Evolutionary conservation across 495 filamentous ascomycete species (phyloP), one percentile per base, ranked within the genome.

Genomic region (Antarctomyces pellizariae): DNA sequence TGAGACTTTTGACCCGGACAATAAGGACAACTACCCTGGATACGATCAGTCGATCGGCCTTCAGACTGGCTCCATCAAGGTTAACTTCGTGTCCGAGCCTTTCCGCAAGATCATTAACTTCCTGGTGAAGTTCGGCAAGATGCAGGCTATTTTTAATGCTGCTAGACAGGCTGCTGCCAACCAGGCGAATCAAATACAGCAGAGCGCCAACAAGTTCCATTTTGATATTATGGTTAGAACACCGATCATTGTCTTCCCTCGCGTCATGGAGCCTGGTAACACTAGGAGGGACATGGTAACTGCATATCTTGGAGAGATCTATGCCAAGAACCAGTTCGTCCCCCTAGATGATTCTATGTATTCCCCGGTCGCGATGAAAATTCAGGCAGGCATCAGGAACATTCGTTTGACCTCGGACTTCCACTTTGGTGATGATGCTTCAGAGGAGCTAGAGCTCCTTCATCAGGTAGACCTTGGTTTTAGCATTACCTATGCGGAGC

Each of bases 31-130:
- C 7, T 93, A 92, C 37, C 86, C 86, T 8, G 86, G 86, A n/a
- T 92, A 92, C 45, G 83, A 93, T 39, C 83, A 76, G 2, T 79
- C 80, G 10, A 67, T 97, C 16, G 80, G 67, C 43, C 50, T 97
- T 8, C 66, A 82, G 13, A 80, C 86, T 16, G 86, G 82, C 3
- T 95, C 86, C 0, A 71, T 97, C 45, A 92, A 86, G 47, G 58
- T 97, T 44, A 93, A 92, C 43, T 95, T 97, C 43, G 46, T 93
- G 5, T 80, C 90, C 36, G 86, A 95, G 44, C 86, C 86, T 3
- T 95, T 92, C 53, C 74, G 89, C 22, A 95, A 95, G 50, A 97
- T 97, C 33, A 77, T 95, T 49, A 76, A 91, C 41, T 97, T 95
- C 49, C 56, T 82, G 16, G 77, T 97, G 39, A 97, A 97, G 38